Conservation (phyloP, 2,329 filamentous ascomycete species). For the Penicillium sp. region DNA sequence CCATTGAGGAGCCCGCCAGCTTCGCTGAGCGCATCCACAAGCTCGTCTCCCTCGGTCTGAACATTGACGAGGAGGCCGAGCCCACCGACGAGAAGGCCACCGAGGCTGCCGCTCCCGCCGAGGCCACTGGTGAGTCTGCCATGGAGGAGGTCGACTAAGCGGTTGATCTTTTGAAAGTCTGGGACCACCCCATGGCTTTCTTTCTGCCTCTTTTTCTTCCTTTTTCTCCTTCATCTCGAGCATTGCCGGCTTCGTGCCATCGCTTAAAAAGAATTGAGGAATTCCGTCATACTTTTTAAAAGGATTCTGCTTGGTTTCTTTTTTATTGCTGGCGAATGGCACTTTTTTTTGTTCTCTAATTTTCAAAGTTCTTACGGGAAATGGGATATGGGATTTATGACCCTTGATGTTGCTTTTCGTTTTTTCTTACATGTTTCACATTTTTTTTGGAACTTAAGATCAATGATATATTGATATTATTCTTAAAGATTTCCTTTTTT, state of each 20-base stretch:
- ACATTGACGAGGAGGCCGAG: slow-evolving; percentile 92
- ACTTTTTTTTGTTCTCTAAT: background rate
- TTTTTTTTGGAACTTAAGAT: slow-evolving; percentile 17
- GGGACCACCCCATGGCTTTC: background rate
- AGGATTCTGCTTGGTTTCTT: background rate
- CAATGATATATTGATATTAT: background rate
- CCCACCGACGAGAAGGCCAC: slow-evolving; percentile 50
- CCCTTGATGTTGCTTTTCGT: slow-evolving; percentile 20
- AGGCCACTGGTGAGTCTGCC: slow-evolving; percentile 74
- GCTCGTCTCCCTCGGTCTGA: slow-evolving; percentile 94
- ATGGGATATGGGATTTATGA: slow-evolving; percentile 25
- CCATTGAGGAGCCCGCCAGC: slow-evolving; percentile 95
- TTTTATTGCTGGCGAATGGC: background rate
- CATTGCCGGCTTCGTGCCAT: too few relatives aligned
- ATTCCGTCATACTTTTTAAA: background rate
- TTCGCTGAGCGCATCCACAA: slow-evolving; percentile 99
- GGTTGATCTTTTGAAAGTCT: background rate
- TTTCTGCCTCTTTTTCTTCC: background rate
- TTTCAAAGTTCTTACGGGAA: slow-evolving; percentile 23
- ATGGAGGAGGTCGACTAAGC: slow-evolving; percentile 99
- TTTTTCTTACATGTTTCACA: slow-evolving; percentile 16
- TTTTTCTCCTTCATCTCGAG: background rate
- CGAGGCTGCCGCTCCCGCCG: slow-evolving; percentile 56
- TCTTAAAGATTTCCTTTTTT: background rate
- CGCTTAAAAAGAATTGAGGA: too few relatives aligned